Conservation (phyloP, 1,284 basidiomycete genomes). For the Austropuccinia psidii region DNA sequence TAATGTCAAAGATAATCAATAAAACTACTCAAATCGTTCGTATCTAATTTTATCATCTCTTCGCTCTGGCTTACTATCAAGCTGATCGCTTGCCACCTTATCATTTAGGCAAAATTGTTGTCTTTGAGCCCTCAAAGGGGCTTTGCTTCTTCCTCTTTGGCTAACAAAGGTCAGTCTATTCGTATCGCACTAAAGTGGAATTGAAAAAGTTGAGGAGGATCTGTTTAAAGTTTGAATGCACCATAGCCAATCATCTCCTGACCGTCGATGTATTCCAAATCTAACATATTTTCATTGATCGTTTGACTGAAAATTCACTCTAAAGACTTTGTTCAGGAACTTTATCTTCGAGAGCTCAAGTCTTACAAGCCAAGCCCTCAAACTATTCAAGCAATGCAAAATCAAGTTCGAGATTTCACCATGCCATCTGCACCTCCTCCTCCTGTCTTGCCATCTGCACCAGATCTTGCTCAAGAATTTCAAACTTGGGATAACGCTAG, state of each 20-base stretch:
- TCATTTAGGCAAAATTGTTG: not conserved
- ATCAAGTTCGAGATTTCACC: conserved; percentile 50
- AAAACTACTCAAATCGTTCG: not conserved
- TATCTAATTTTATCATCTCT: not conserved
- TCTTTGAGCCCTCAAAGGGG: not conserved
- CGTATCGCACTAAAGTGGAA: too few relatives aligned
- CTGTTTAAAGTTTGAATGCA: too few relatives aligned
- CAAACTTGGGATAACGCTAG: conserved; percentile 44
- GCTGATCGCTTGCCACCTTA: not conserved
- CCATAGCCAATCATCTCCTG: not conserved
- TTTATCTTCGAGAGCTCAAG: conserved; percentile 84
- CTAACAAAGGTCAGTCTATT: conserved; percentile 30
- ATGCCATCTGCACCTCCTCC: conserved; percentile 48
- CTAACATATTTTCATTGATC: not conserved
- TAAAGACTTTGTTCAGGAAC: conserved; percentile 80
- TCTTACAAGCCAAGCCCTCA: conserved; percentile 63
- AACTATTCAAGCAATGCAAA: conserved; percentile 38
- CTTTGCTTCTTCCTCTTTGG: conserved; percentile 17
- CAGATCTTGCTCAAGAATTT: conserved; percentile 49
- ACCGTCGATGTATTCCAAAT: not conserved
- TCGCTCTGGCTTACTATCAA: not conserved
- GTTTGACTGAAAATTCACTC: not conserved
- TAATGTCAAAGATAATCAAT: not conserved
- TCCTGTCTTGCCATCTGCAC: conserved; percentile 47
- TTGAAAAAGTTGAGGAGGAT: too few relatives aligned